phyloP scores from a whole-genome alignment of 202 grass and related monocot genomes.

The Hordeum pubiflorum region DNA sequence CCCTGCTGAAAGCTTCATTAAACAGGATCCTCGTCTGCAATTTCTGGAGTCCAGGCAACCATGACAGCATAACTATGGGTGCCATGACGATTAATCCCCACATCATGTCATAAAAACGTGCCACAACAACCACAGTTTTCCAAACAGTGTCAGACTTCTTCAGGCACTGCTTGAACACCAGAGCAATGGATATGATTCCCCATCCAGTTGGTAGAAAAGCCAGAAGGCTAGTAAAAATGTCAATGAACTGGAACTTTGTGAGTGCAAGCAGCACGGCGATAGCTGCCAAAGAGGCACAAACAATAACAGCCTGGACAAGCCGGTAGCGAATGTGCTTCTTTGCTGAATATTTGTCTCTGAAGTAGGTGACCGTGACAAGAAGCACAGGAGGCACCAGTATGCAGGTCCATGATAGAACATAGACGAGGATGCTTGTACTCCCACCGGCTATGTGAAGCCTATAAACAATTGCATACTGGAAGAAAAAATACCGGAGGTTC shows the following conservation, averaged over 20 bases:
- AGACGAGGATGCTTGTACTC: slow-evolving; percentile 70
- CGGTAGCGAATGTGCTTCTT: slow-evolving; percentile 85
- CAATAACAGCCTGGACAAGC: slow-evolving; percentile 52
- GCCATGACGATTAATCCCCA: slow-evolving; percentile 78
- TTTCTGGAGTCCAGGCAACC: slow-evolving; percentile 86
- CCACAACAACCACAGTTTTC: slow-evolving; percentile 60
- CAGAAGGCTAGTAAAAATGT: slow-evolving; percentile 72
- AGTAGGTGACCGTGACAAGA: slow-evolving; percentile 57
- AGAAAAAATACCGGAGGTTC: slow-evolving; percentile 85
- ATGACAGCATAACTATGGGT: slow-evolving; percentile 73
- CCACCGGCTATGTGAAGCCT: slow-evolving; percentile 59
- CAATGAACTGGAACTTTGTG: slow-evolving; percentile 60
- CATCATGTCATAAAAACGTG: slow-evolving; percentile 84
- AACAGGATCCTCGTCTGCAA: slow-evolving; percentile 97
- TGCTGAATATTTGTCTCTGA: slow-evolving; percentile 62
- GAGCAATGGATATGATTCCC: slow-evolving; percentile 85
- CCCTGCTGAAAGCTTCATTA: slow-evolving; percentile 91
- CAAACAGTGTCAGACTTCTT: slow-evolving; percentile 57
- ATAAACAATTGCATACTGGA: slow-evolving; percentile 91
- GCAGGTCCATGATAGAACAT: slow-evolving; percentile 70
- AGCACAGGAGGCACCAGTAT: slow-evolving; percentile 43
- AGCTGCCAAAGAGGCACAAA: slow-evolving; percentile 40
- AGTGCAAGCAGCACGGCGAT: slow-evolving; percentile 54
- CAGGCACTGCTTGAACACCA: slow-evolving; percentile 73
- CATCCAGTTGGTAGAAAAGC: slow-evolving; percentile 87